phyloP scores from a whole-genome alignment of 2,329 filamentous ascomycete species.

The Fusarium aywerte region DNA sequence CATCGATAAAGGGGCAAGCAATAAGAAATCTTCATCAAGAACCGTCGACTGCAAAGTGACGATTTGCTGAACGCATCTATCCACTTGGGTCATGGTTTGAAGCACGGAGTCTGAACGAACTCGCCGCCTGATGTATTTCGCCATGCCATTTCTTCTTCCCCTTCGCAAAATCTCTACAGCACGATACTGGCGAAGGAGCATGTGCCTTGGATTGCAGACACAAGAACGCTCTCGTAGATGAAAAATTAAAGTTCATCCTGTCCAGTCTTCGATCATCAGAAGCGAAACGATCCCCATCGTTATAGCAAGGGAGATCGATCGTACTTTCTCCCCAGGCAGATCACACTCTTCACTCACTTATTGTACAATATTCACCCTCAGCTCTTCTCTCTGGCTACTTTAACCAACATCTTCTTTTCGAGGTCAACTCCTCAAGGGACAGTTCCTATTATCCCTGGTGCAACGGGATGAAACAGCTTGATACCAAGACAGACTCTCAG shows the following conservation, averaged over 20 bases:
- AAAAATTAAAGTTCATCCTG: constrained; percentile 8
- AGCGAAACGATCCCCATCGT: constrained; percentile 15
- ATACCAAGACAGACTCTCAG: background rate
- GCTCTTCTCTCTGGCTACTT: background rate
- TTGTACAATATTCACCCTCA: background rate
- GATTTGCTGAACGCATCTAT: constrained; percentile 8
- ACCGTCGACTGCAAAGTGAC: constrained; percentile 1
- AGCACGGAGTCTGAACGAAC: background rate
- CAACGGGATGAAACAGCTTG: background rate
- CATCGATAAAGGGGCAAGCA: background rate
- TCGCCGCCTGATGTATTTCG: background rate
- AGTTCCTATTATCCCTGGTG: background rate
- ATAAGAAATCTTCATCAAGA: background rate
- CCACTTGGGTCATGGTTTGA: background rate
- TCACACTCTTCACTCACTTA: background rate
- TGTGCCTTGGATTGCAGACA: constrained; percentile 5
- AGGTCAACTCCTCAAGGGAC: background rate
- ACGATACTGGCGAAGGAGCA: background rate
- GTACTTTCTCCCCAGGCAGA: constrained; percentile 2
- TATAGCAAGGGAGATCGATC: constrained; percentile 12
- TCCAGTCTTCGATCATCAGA: constrained; percentile 8
- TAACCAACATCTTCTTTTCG: background rate
- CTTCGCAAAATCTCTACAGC: background rate
- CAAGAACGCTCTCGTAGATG: background rate
- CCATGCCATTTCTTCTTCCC: background rate